Conservation (phyloP, 768 basidiomycete species). For the Calocybe gangraenosa region DNA sequence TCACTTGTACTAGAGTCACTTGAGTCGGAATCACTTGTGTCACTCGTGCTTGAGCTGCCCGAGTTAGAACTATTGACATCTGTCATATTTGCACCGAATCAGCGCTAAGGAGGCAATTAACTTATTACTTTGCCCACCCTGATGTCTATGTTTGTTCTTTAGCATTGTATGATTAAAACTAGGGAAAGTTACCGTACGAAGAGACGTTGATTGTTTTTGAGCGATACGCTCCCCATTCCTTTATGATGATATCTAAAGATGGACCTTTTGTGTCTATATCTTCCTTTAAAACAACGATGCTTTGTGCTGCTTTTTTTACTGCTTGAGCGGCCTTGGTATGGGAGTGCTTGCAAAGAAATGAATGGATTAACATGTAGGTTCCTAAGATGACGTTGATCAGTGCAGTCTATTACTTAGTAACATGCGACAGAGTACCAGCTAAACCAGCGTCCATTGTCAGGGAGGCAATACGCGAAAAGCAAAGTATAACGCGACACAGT, state of each 20-base stretch:
- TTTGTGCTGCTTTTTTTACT: slow-evolving; percentile 69
- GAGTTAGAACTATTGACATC: slow-evolving; percentile 21
- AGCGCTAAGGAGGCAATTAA: no score
- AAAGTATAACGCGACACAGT: no score
- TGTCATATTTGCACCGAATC: slow-evolving; percentile 10
- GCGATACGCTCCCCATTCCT: slow-evolving; percentile 52
- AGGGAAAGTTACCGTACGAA: slow-evolving; percentile 15
- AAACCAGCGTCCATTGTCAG: slow-evolving; percentile 48
- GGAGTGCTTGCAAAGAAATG: slow-evolving; percentile 62
- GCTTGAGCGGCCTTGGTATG: slow-evolving; percentile 71
- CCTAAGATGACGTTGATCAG: slow-evolving; percentile 34
- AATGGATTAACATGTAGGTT: slow-evolving; percentile 72
- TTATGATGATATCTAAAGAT: slow-evolving; percentile 61
- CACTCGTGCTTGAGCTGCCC: slow-evolving; percentile 16
- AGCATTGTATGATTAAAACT: no score
- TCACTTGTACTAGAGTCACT: slow-evolving; percentile 23
- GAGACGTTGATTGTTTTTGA: slow-evolving; percentile 18
- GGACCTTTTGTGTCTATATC: slow-evolving; percentile 42
- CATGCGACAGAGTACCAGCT: slow-evolving; percentile 37
- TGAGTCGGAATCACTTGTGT: slow-evolving; percentile 20
- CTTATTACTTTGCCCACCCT: no score
- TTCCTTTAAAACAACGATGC: slow-evolving; percentile 57
- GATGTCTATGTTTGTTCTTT: no score
- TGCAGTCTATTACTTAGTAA: neutral
- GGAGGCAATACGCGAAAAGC: no score